Conservation (phyloP, 202 grass and related monocot species). For the Bolboschoenoplectus hybrid region DNA sequence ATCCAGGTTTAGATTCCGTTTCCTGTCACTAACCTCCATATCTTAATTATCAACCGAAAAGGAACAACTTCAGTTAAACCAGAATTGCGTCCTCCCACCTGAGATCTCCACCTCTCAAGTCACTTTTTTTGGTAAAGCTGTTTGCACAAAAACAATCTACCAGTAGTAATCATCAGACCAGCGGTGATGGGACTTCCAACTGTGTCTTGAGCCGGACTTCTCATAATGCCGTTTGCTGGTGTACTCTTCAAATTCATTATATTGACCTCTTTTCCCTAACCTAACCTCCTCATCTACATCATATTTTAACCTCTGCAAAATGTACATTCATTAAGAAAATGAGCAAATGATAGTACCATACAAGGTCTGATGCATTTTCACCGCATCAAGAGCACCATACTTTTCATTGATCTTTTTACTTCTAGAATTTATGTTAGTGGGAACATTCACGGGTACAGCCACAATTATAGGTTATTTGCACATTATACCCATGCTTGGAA, state of each 20-base stretch:
- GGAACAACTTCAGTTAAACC: neutral
- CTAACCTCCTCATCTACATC: conserved; percentile 73
- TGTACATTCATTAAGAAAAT: conserved; percentile 36
- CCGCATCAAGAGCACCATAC: conserved; percentile 26
- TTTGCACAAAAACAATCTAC: conserved; percentile 42
- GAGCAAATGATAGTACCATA: conserved; percentile 1
- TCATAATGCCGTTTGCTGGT: conserved; percentile 49
- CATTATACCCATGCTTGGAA: conserved; percentile 2
- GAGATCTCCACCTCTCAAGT: neutral
- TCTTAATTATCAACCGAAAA: neutral
- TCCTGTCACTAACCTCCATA: neutral
- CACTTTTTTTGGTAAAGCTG: neutral
- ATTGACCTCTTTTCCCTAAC: conserved; percentile 45
- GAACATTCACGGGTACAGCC: neutral
- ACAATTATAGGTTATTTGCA: conserved; percentile 29
- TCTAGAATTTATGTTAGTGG: neutral
- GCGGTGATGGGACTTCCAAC: conserved; percentile 48
- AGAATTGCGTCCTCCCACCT: conserved; percentile 7
- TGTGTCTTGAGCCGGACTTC: conserved; percentile 47
- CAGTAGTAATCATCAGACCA: conserved; percentile 53
- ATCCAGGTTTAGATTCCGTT: conserved; percentile 21
- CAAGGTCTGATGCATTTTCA: conserved; percentile 3
- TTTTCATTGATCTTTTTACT: conserved; percentile 31
- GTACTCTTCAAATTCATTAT: conserved; percentile 51
- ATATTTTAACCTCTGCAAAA: conserved; percentile 79